phyloP scores from a whole-genome alignment of 2,329 filamentous ascomycete genomes.

The Alternaria infectoria region DNA sequence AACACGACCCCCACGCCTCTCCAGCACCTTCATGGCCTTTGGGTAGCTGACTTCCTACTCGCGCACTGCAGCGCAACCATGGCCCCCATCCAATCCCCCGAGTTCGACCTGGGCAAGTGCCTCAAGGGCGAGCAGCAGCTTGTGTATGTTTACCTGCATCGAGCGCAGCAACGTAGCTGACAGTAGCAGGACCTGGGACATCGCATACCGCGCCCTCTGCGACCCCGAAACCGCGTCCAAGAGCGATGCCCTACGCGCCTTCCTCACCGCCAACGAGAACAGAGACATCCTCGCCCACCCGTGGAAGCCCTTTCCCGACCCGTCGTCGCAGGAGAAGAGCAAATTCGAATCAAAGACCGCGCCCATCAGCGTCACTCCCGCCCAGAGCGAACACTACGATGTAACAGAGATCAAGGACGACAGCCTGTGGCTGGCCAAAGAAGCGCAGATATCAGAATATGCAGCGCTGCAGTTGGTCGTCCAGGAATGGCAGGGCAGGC shows the following conservation, averaged over 20 bases:
- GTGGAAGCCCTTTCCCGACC: slow-evolving; percentile 68
- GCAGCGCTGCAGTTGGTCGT: slow-evolving; percentile 80
- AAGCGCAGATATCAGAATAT: slow-evolving; percentile 78
- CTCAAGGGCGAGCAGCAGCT: slow-evolving; percentile 80
- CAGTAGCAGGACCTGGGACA: slow-evolving; percentile 66
- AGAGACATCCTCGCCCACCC: slow-evolving; percentile 72
- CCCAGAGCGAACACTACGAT: slow-evolving; percentile 70
- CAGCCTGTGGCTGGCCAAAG: slow-evolving; percentile 82
- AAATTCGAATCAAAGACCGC: slow-evolving; percentile 85
- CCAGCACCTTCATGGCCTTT: slow-evolving; percentile 40
- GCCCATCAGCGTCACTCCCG: slow-evolving; percentile 80
- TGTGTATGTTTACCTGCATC: slow-evolving; percentile 65
- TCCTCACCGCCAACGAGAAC: slow-evolving; percentile 74
- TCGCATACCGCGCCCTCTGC: slow-evolving; percentile 61
- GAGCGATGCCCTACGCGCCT: slow-evolving; percentile 61
- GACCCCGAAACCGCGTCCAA: slow-evolving; percentile 53
- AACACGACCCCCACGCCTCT: slow-evolving; percentile 19
- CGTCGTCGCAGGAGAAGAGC: slow-evolving; percentile 68
- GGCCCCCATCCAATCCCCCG: slow-evolving; percentile 44
- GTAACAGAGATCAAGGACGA: slow-evolving; percentile 83
- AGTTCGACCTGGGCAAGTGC: slow-evolving; percentile 82
- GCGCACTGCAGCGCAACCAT: slow-evolving; percentile 48
- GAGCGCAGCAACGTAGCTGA: slow-evolving; percentile 13
- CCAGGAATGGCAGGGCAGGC: slow-evolving; percentile 81
- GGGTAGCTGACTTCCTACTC: slow-evolving; percentile 30